A percentile compares a stretch with the other conserved stretches of the same genome.
phyloP scores from a whole-genome alignment of 2,329 filamentous ascomycete species.

The Mycosphaerella arachidis region DNA sequence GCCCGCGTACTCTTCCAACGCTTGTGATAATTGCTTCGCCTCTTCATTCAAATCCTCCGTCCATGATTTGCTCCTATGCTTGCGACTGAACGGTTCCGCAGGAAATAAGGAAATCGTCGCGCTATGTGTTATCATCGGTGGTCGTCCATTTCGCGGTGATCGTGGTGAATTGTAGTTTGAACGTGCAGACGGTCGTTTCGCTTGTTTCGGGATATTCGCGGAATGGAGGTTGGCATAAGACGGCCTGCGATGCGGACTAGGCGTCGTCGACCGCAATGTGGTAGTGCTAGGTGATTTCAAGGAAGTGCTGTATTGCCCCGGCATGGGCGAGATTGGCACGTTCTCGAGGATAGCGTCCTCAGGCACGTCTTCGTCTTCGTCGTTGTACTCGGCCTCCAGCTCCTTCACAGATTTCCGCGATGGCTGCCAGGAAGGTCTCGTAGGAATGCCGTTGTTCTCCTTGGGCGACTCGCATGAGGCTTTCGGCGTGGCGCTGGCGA shows the following conservation, averaged over 20 bases:
- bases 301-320: conserved; percentile 32
- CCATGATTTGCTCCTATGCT: conserved; percentile 63
- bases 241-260: conserved; percentile 33
- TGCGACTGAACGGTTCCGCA: conserved; percentile 23
- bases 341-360: conserved; percentile 77
- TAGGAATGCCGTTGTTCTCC: conserved; percentile 8
- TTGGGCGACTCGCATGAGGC: conserved; percentile 17
- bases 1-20: conserved; percentile 72
- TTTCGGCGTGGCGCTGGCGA: conserved; percentile 22
- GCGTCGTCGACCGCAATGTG: conserved; percentile 27
- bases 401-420: conserved; percentile 65
- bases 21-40: conserved; percentile 69
- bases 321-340: conserved; percentile 67
- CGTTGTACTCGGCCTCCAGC: conserved; percentile 73
- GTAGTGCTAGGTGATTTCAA: conserved; percentile 18
- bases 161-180: conserved; percentile 23
- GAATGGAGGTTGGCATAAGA: conserved; percentile 30
- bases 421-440: conserved; percentile 60
- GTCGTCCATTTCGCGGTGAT: conserved; percentile 27
- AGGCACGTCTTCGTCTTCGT: conserved; percentile 70
- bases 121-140: conserved; percentile 29
- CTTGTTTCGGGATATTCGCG: conserved; percentile 34
- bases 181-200: conserved; percentile 30
- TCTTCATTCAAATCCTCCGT: conserved; percentile 67
- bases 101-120: conserved; percentile 28